Evolutionary conservation across 225 moss, liverwort and hornwort species (phyloP), one percentile per base, ranked within the genome.

Genomic region (Climacium dendroides): DNA sequence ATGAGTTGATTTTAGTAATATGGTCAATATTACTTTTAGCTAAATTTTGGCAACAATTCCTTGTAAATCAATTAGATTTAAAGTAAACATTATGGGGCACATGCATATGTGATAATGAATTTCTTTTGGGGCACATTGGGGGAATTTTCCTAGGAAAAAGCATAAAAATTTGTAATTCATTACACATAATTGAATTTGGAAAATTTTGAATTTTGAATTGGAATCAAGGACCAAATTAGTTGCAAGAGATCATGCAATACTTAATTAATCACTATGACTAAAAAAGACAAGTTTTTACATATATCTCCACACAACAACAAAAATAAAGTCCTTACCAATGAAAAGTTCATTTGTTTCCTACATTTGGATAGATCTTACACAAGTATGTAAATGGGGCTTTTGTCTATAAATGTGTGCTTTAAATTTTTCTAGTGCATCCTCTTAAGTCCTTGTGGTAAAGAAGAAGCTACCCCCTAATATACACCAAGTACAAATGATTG

Each of bases 101-200:
- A 5, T 13, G 5, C 15, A 19, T 13, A 74, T 74, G 2, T 32
- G 3, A 3, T 3, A 74, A 13, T 32, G 74, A 47, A 0, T 5
- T 6, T 2, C 0, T 28, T 17, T 26, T 1, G 3, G 0, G 26
- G 24, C 5, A 15, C 1, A 0, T 0, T 15, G 0, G 26, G 5
- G 9, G 5, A 26, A 25, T 41, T 24, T 15, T 26, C 7, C 3
- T 17, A 5, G 3, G 5, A 12, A 50, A 74, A 50, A 7, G 5
- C 8, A 45, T 8, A 32, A 48, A 1, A 47, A 30, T 48, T 48
- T 30, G 1, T 26, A 15, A 43, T 45, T 45, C 45, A 71, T 0
- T 0, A 43, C 0, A 0, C 0, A 28, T 28, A 28, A 71, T 71
- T 3, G 28, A 45, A 45, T 71, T 26, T 71, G 0, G 1, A 28